These are phyloP conservation scores for Echinosphaeria canescens DNA, from an alignment of 2,329 filamentous ascomycete species.

Conservation along the genomic window DNA sequence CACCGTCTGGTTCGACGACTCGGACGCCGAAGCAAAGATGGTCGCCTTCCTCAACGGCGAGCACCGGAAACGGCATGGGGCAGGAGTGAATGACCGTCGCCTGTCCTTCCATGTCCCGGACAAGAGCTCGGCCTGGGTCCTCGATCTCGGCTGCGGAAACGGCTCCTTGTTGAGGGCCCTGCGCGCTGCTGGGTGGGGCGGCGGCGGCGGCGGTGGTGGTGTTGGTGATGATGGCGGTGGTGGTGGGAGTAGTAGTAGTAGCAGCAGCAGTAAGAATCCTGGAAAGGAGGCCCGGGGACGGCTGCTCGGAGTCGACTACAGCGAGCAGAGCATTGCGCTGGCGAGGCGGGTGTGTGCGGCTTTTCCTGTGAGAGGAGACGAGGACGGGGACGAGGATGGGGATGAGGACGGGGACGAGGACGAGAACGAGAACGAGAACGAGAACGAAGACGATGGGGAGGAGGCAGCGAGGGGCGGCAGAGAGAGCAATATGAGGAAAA, in stretches of 20 bases:
- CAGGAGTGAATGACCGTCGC: too few species aligned
- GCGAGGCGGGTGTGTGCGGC: conserved; percentile 49
- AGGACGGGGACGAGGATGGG: conserved; percentile 7
- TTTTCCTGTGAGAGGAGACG: too few species aligned
- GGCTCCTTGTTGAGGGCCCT: conserved; percentile 78
- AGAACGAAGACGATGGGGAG: conserved; percentile 1
- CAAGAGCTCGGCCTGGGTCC: conserved; percentile 29
- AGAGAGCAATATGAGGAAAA: conserved; percentile 2
- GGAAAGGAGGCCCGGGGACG: too few species aligned
- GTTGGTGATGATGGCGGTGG: too few species aligned
- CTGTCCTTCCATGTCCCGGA: too few species aligned
- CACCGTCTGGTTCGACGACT: conserved; percentile 93
- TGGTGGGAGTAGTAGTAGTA: too few species aligned
- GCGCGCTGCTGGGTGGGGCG: conserved; percentile 41
- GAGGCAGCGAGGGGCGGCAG: conserved; percentile 4
- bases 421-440: too few species aligned
- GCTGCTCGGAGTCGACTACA: conserved; percentile 83
- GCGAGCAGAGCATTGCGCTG: conserved; percentile 48
- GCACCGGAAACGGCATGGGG: conserved; percentile 3
- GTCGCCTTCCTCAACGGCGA: conserved; percentile 36
- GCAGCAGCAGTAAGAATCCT: too few species aligned
- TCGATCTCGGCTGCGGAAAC: conserved; percentile 90
- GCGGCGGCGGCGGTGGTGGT: too few species aligned
- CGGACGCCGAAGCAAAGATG: conserved; percentile 66
- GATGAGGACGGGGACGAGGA: conserved; percentile 8